These are phyloP conservation scores for Casuarina equisetifolia DNA, from an alignment of 306 rosid species.

Conservation along the genomic window DNA sequence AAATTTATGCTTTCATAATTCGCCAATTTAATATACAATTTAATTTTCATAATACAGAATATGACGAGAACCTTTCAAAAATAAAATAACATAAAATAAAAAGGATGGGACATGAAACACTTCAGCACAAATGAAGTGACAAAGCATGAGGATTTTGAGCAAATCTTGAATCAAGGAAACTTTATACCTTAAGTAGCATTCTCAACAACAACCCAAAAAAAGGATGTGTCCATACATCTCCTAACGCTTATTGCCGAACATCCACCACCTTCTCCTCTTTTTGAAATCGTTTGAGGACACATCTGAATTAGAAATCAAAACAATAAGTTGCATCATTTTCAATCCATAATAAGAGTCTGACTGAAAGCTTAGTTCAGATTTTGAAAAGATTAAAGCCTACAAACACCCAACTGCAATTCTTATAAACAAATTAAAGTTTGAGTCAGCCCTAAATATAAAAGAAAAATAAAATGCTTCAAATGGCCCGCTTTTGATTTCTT, in stretches of 20 bases:
- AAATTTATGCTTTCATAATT: too few species aligned
- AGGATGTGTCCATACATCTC: constrained; percentile 17
- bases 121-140: background rate
- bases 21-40: too few species aligned
- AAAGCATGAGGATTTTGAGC: background rate
- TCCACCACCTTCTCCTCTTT: constrained; percentile 88
- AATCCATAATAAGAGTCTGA: background rate
- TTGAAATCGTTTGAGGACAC: constrained; percentile 53
- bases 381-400: background rate
- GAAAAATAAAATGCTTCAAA: background rate
- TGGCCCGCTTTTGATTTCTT: background rate
- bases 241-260: constrained; percentile 63
- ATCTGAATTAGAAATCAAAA: constrained; percentile 39
- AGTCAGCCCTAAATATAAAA: background rate
- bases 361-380: too few species aligned
- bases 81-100: background rate
- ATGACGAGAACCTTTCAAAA: background rate
- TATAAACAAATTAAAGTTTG: background rate
- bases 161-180: constrained; percentile 19
- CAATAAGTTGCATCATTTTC: background rate
- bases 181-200: background rate
- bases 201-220: background rate
- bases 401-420: background rate
- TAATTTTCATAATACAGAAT: too few species aligned
- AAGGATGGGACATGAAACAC: background rate